A percentile compares a stretch with the other conserved stretches of the same genome.
These are phyloP conservation scores for Solidago caesia DNA, from an alignment of 129 eudicot genomes.

Conservation along the genomic window DNA sequence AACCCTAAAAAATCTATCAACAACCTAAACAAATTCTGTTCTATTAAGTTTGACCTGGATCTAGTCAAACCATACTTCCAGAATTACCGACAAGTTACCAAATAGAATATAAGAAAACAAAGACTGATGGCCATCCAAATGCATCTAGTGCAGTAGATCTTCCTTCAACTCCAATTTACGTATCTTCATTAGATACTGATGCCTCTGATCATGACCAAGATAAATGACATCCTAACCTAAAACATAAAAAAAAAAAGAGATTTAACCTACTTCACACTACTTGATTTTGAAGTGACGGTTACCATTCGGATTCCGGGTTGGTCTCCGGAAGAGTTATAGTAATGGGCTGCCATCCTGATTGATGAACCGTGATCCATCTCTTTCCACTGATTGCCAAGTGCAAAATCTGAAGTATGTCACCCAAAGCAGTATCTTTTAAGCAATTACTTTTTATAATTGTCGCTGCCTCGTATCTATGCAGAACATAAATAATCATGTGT, in stretches of 20 bases:
- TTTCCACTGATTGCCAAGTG: constrained; percentile 63
- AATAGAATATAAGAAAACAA: background rate
- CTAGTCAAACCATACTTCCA: constrained; percentile 21
- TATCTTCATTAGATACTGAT: constrained; percentile 4
- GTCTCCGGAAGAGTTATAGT: constrained; percentile 56
- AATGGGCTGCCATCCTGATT: constrained; percentile 92
- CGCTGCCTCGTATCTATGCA: constrained; percentile 83
- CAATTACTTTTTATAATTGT: constrained; percentile 62
- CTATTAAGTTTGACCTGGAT: constrained; percentile 18
- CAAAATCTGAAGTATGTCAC: constrained; percentile 76
- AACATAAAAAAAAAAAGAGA: background rate
- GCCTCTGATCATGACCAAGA: constrained; percentile 2
- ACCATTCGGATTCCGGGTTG: constrained; percentile 56
- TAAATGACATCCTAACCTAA: constrained; percentile 5
- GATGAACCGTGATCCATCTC: constrained; percentile 65
- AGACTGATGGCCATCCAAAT: constrained; percentile 14
- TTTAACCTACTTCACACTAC: constrained; percentile 30
- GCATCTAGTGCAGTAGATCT: constrained; percentile 28
- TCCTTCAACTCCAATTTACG: constrained; percentile 12
- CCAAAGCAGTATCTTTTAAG: constrained; percentile 67
- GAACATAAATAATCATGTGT: background rate
- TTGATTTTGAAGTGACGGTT: constrained; percentile 28
- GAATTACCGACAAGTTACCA: constrained; percentile 18
- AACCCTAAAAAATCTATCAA: constrained; percentile 9
- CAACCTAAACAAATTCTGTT: constrained; percentile 28